These are phyloP conservation scores for Podaxis mareebaensis DNA, from an alignment of 768 basidiomycete species.

Conservation along the genomic window DNA sequence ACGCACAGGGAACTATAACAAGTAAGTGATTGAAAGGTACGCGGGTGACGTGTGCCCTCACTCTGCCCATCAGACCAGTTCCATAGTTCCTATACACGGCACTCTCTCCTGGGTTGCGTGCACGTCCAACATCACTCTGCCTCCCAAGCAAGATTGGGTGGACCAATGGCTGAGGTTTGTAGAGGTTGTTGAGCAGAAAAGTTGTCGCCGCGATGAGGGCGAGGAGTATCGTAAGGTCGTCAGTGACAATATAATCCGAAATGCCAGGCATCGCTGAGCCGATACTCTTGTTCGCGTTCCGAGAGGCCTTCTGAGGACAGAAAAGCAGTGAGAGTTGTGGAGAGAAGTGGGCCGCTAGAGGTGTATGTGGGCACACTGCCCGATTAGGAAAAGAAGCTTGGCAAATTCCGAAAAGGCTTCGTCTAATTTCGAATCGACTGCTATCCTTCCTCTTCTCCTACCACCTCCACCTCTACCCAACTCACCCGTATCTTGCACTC, in stretches of 20 bases:
- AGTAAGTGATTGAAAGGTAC: neutral
- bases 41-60: conserved; percentile 26
- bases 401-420: conserved; percentile 15
- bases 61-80: conserved; percentile 80
- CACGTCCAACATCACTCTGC: conserved; percentile 86
- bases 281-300: neutral
- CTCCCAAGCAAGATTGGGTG: conserved; percentile 93
- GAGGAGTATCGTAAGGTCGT: conserved; percentile 78
- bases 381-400: conserved; percentile 8
- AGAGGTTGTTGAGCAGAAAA: conserved; percentile 75
- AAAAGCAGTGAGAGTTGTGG: neutral
- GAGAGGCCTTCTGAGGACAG: neutral
- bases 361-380: neutral
- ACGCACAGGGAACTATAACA: conserved; percentile 64
- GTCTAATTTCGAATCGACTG: conserved; percentile 4
- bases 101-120: conserved; percentile 79
- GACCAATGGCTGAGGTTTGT: conserved; percentile 82
- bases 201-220: conserved; percentile 75
- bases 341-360: neutral
- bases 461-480: neutral
- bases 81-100: conserved; percentile 91
- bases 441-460: conserved; percentile 10
- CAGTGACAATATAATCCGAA: conserved; percentile 66
- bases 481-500: neutral
- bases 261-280: conserved; percentile 33